Evolutionary conservation across 1,139 yeast species (phyloP), one percentile per base, ranked within the genome.

Genomic region (Kodamaea sp.): DNA sequence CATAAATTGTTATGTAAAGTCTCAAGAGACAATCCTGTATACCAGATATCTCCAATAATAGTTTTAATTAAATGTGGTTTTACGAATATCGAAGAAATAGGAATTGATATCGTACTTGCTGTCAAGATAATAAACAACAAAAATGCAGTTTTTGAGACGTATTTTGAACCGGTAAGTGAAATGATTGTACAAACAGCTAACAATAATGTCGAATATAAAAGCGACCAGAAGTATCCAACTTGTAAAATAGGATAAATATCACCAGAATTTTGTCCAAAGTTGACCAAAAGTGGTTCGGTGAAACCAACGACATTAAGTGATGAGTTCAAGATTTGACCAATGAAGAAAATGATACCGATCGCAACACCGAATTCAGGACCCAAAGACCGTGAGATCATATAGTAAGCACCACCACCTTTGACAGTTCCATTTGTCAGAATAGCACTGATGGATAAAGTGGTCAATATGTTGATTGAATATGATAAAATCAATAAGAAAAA

Each of bases 301-400:
- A 84, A 71, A 60, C 94, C 94, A 7, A 85, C 89, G 38, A 84
- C 90, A 53, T 84, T 84, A 72, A 84, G 73, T 31, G 90, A 79
- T 36, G 88, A 73, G 55, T 84, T 84, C 41, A 84, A 65, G 26
- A 83, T 81, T 59, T 84, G 94, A 0, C 94, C 94, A 41, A 84
- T 68, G 52, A 79, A 84, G 55, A 84, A 84, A 24, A 84, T 84
- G 27, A 84, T 67, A 0, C 94, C 94, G 44, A 84, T 84, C 2
- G 92, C 82, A 3, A 92, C 92, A 27, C 94, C 94, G 58, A 84
- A 84, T 53, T 84, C 94, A 2, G 89, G 90, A 0, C 94, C 94
- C 45, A 84, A 62, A 30, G 88, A 80, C 52, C 94, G 64, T 10
- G 88, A 81, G 33, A 84, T 81, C 90, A 84, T 84, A 50, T 82